Percentiles rank a stretch among this genome's conserved stretches.
These are phyloP conservation scores for Kodamaea lidongshanica DNA, from an alignment of 805 yeast genomes.

Conservation along the genomic window DNA sequence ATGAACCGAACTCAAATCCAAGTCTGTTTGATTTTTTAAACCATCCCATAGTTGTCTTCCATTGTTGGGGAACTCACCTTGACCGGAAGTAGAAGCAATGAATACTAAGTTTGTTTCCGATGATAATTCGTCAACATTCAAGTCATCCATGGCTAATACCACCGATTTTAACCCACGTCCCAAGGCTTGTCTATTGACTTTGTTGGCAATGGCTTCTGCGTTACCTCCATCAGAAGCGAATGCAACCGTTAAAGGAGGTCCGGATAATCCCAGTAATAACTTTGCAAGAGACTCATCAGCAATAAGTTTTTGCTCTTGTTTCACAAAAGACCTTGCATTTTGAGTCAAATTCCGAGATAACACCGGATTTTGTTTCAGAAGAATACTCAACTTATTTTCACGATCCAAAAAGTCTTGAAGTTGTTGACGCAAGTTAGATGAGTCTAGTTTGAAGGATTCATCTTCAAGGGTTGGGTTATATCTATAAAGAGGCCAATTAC, in stretches of 20 bases:
- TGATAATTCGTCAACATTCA: slow-evolving; percentile 65
- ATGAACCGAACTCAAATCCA: slow-evolving; percentile 55
- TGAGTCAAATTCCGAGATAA: slow-evolving; percentile 67
- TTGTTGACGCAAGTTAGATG: slow-evolving; percentile 71
- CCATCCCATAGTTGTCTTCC: slow-evolving; percentile 75
- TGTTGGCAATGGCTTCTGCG: slow-evolving; percentile 76
- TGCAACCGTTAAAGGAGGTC: slow-evolving; percentile 83
- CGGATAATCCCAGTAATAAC: slow-evolving; percentile 78
- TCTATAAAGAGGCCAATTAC: slow-evolving; percentile 95
- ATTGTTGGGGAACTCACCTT: slow-evolving; percentile 81
- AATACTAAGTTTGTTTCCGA: slow-evolving; percentile 64
- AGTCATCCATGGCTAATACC: slow-evolving; percentile 65
- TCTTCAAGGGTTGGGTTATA: slow-evolving; percentile 59
- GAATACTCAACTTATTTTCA: slow-evolving; percentile 78
- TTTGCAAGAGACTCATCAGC: slow-evolving; percentile 75
- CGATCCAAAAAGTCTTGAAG: slow-evolving; percentile 77
- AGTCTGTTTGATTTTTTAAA: slow-evolving; percentile 52
- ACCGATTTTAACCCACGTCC: slow-evolving; percentile 70
- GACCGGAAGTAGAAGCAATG: slow-evolving; percentile 74
- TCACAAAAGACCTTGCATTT: slow-evolving; percentile 54
- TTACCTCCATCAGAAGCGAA: slow-evolving; percentile 92
- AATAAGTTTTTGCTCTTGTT: slow-evolving; percentile 51
- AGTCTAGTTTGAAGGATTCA: slow-evolving; percentile 69
- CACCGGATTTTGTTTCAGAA: slow-evolving; percentile 64
- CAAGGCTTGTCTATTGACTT: slow-evolving; percentile 70